A percentile compares a stretch with the other conserved stretches of the same genome.
Conservation (phyloP, 2,329 filamentous ascomycete genomes). For the Fusarium pseudoanthophilum region DNA sequence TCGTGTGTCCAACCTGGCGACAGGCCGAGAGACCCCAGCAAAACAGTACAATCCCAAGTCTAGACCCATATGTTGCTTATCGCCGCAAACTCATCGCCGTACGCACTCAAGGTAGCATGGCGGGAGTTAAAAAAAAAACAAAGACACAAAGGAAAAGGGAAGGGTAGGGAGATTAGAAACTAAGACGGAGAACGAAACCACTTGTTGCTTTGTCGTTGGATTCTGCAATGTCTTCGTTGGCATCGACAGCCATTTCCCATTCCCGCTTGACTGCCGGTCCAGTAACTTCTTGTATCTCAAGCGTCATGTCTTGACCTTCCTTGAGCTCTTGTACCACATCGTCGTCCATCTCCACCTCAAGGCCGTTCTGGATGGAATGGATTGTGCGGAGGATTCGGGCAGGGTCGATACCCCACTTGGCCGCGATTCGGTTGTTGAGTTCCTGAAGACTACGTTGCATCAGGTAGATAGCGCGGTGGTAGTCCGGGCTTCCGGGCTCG, state of each 20-base stretch:
- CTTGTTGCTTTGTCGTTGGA: constrained; percentile 36
- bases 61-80: constrained; percentile 34
- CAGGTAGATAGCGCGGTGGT: constrained; percentile 88
- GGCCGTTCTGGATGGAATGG: constrained; percentile 76
- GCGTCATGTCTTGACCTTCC: constrained; percentile 92
- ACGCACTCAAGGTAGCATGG: not conserved
- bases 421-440: constrained; percentile 76
- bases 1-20: constrained; percentile 42
- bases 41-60: constrained; percentile 40
- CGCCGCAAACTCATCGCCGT: constrained; percentile 24
- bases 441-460: constrained; percentile 79
- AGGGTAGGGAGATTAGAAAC: constrained; percentile 51
- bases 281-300: constrained; percentile 68
- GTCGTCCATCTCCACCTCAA: constrained; percentile 90
- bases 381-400: constrained; percentile 76
- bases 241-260: constrained; percentile 71
- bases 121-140: not conserved
- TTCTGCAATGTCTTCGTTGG: constrained; percentile 46
- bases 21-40: constrained; percentile 38
- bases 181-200: constrained; percentile 59
- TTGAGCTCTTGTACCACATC: constrained; percentile 84
- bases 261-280: constrained; percentile 61
- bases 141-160: constrained; percentile 3
- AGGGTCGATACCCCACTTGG: constrained; percentile 84
- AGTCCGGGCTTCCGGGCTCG: constrained; percentile 65